A percentile compares a stretch with the other conserved stretches of the same genome.
phyloP scores from a whole-genome alignment of 2,329 filamentous ascomycete genomes.

The Ceratocystis ficicola region DNA sequence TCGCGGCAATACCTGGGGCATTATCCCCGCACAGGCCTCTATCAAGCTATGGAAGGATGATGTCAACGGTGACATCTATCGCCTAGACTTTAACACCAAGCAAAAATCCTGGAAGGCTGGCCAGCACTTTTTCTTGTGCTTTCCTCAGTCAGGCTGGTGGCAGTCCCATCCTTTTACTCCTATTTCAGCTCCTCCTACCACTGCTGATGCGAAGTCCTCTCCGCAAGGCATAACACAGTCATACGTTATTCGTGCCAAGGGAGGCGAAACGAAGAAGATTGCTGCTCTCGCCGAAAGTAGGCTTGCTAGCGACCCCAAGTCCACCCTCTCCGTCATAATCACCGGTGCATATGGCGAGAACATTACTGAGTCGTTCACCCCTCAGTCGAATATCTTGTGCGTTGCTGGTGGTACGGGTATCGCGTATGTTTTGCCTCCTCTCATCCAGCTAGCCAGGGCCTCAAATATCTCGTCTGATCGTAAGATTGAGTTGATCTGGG shows the following conservation, averaged over 20 bases:
- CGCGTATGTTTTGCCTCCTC: conserved; percentile 32
- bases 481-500: conserved; percentile 53
- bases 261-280: conserved; percentile 47
- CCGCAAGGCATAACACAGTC: conserved; percentile 35
- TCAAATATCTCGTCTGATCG: conserved; percentile 39
- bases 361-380: conserved; percentile 33
- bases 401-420: conserved; percentile 34
- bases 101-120: conserved; percentile 53
- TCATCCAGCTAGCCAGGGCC: conserved; percentile 28
- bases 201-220: conserved; percentile 27
- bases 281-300: conserved; percentile 35
- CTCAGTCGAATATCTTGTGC: conserved; percentile 33
- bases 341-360: conserved; percentile 51
- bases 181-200: conserved; percentile 37
- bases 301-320: conserved; percentile 24
- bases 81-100: conserved; percentile 52
- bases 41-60: conserved; percentile 43
- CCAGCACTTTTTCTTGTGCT: conserved; percentile 61
- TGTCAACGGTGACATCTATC: conserved; percentile 49
- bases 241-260: conserved; percentile 46
- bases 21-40: conserved; percentile 24
- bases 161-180: conserved; percentile 63
- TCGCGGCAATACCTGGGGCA: conserved; percentile 29
- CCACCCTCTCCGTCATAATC: conserved; percentile 40
- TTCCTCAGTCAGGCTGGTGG: conserved; percentile 54